Evolutionary conservation across 2,329 filamentous ascomycete species (phyloP), one percentile per base, ranked within the genome.

Genomic region (Trichoderma lentiforme): DNA sequence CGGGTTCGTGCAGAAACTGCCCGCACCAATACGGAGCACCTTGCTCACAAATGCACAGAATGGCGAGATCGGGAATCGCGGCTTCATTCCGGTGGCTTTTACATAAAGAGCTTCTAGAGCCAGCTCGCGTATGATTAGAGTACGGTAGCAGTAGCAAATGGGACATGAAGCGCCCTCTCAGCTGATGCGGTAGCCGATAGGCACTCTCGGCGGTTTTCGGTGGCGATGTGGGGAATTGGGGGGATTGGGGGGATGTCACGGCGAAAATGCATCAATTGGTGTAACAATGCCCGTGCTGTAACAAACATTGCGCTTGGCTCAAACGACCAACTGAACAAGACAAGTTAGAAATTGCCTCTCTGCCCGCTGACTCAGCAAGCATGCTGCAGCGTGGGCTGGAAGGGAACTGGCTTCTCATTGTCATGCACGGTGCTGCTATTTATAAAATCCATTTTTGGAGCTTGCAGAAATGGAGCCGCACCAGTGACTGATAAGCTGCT

Each of bases 1-100:
- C n/a, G 21, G 34, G 32, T 30, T 58, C 34, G 18, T 57, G 24
- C 51, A 67, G 51, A 30, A 58, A 21, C 30, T 51, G 43, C 62
- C 14, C 47, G 32, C 47, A 18, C 21, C 26, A 28, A 57, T 24
- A 36, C 36, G 36, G 36, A 39, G 36, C 36, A 18, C 21, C 9
- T 18, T 24, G n/a, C 43, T 34, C 53, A 24, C 8, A 56, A 47
- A 14, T 3, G 47, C 63, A 15, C 26, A 28, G 14, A 32, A 58
- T 43, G 32, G 64, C 51, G 32, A 30, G 21, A 69, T 69, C 36
- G 51, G 65, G 36, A 51, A 69, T 51, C 66, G 32, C 66, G 66
- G 66, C 66, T 69, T 69, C 66, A 61, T 69, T 69, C 66, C 66
- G 66, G 66, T 60, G 34, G 56, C 66, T 60, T 39, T 39, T 69